Conservation (phyloP, 441 rosid species). For the Pelargonium citronellum region DNA sequence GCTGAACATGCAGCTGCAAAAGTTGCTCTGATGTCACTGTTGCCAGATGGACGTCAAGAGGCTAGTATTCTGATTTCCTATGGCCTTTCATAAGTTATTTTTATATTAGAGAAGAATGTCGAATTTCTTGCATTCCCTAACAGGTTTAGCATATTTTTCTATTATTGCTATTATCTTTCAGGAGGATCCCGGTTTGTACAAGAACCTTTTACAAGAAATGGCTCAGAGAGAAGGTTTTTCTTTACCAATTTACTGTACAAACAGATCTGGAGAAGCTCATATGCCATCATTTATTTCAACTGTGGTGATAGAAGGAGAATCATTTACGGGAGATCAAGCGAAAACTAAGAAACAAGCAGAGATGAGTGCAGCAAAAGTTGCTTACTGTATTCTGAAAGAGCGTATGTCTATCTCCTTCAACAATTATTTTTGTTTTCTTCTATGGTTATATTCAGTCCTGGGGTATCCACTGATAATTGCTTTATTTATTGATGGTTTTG, state of each 20-base stretch:
- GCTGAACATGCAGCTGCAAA: slow-evolving; percentile 79
- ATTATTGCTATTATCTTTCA: slow-evolving; percentile 20
- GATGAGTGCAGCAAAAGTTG: slow-evolving; percentile 69
- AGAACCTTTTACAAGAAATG: slow-evolving; percentile 69
- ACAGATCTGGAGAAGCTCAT: slow-evolving; percentile 42
- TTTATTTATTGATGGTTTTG: neutral
- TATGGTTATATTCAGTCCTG: neutral
- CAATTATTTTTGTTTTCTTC: neutral
- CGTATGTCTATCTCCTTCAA: slow-evolving; percentile 29
- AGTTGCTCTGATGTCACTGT: slow-evolving; percentile 47
- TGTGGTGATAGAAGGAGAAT: slow-evolving; percentile 48
- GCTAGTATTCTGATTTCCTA: slow-evolving; percentile 29
- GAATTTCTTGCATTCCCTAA: neutral
- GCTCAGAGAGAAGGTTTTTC: slow-evolving; percentile 41
- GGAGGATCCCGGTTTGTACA: slow-evolving; percentile 51
- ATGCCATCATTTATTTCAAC: slow-evolving; percentile 45
- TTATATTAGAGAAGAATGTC: slow-evolving; percentile 1
- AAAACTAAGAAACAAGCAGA: slow-evolving; percentile 71
- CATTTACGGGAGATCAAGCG: slow-evolving; percentile 44
- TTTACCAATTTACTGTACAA: slow-evolving; percentile 53
- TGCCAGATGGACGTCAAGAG: slow-evolving; percentile 34
- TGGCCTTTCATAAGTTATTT: neutral
- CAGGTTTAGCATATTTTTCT: neutral
- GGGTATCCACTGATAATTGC: neutral
- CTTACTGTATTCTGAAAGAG: slow-evolving; percentile 39